Percentiles rank a stretch among this genome's conserved stretches.
Conservation (phyloP, 129 eudicot genomes). For the Ambrosia artemisiifolia region DNA sequence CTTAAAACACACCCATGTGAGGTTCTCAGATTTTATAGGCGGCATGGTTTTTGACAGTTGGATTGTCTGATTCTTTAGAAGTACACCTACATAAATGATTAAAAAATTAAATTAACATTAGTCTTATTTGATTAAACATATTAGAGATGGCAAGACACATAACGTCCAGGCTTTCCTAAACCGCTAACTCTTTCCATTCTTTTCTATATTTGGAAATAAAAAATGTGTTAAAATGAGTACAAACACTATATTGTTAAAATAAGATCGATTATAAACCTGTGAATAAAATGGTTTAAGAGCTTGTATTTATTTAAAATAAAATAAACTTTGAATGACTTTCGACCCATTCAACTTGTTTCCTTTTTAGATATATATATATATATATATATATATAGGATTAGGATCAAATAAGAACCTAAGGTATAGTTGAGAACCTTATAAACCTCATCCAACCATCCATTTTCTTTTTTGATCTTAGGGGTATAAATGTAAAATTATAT, state of each 20-base stretch:
- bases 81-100: constrained; percentile 25
- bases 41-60: constrained; percentile 43
- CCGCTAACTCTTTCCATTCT: no score
- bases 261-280: background rate
- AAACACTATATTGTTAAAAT: background rate
- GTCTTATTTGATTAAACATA: no score
- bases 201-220: no score
- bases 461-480: no score
- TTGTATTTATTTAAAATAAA: background rate
- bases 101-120: background rate
- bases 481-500: no score
- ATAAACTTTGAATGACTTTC: background rate
- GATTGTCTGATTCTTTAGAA: constrained; percentile 29
- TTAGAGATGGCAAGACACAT: no score
- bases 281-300: background rate
- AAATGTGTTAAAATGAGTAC: background rate
- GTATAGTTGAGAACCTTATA: no score
- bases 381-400: no score
- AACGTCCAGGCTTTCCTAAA: no score
- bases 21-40: constrained; percentile 22
- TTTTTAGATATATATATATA: background rate
- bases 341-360: background rate
- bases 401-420: no score
- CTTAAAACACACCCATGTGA: constrained; percentile 31
- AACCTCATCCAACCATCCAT: no score